Percentiles rank a stretch among this genome's conserved stretches.
phyloP scores from a whole-genome alignment of 2,329 filamentous ascomycete species.

The Fusarium odoratissimum region DNA sequence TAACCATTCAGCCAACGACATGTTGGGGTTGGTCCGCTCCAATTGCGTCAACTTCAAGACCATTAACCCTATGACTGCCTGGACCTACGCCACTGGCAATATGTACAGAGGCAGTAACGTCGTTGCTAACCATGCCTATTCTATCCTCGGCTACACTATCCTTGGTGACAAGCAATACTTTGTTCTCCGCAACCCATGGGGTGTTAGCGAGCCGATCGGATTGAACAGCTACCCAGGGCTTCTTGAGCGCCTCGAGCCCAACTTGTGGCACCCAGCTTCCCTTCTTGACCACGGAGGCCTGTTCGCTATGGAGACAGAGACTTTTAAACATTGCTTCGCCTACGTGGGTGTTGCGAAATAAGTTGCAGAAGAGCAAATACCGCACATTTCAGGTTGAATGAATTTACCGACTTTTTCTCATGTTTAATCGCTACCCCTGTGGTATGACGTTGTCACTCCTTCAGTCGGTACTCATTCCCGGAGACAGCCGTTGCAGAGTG shows the following conservation, averaged over 20 bases:
- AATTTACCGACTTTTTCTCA: not conserved
- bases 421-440: not conserved
- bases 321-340: slow-evolving; percentile 54
- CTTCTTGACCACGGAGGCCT: slow-evolving; percentile 53
- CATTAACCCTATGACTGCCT: slow-evolving; percentile 57
- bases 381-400: not conserved
- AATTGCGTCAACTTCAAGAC: slow-evolving; percentile 57
- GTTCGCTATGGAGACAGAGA: slow-evolving; percentile 51
- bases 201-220: slow-evolving; percentile 56
- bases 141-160: slow-evolving; percentile 53
- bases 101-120: slow-evolving; percentile 55
- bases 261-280: slow-evolving; percentile 52
- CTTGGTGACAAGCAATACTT: slow-evolving; percentile 55
- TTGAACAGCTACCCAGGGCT: slow-evolving; percentile 55
- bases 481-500: not conserved
- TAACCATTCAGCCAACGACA: slow-evolving; percentile 48
- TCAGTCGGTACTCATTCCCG: not conserved
- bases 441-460: not conserved
- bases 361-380: not conserved
- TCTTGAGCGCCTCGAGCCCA: slow-evolving; percentile 52
- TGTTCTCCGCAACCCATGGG: slow-evolving; percentile 58
- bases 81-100: slow-evolving; percentile 53
- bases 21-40: slow-evolving; percentile 54
- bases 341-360: slow-evolving; percentile 49
- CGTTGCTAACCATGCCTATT: slow-evolving; percentile 59